Percentiles rank a stretch among this genome's conserved stretches.
These are phyloP conservation scores for Puccinia hordei DNA, from an alignment of 1,284 basidiomycete genomes.

Conservation along the genomic window DNA sequence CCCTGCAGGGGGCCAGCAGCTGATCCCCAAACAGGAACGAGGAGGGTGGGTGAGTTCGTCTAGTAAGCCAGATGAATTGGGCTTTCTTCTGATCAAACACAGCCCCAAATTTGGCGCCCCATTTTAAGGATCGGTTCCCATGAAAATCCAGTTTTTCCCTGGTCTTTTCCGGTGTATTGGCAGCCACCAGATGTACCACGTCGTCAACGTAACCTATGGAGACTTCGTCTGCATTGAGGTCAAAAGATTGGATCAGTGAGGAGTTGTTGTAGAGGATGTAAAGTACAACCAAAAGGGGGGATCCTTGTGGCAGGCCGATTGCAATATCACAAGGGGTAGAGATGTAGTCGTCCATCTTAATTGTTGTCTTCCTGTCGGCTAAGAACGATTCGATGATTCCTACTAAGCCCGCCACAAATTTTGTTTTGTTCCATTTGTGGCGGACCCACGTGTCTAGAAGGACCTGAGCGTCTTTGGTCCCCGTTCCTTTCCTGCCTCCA, in stretches of 20 bases:
- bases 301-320: neutral
- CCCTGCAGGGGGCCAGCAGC: neutral
- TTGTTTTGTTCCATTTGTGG: no score
- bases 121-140: neutral
- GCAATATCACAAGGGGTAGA: neutral
- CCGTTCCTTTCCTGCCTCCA: no score
- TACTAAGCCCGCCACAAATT: no score
- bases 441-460: no score
- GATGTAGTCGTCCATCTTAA: neutral
- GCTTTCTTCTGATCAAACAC: no score
- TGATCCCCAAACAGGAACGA: neutral
- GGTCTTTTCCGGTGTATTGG: neutral
- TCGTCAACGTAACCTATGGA: slow-evolving; percentile 25
- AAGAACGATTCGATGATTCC: slow-evolving; percentile 4
- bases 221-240: neutral
- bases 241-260: neutral
- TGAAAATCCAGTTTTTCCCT: neutral
- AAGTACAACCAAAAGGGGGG: neutral
- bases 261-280: slow-evolving; percentile 25
- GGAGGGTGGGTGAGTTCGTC: neutral
- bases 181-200: neutral
- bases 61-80: neutral
- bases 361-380: neutral
- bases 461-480: no score
- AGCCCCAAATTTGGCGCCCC: slow-evolving; percentile 4